Percentiles rank a stretch among this genome's conserved stretches.
These are phyloP conservation scores for Linnemannia schmuckeri DNA, from an alignment of 192 early-diverging fungal species.

Conservation along the genomic window DNA sequence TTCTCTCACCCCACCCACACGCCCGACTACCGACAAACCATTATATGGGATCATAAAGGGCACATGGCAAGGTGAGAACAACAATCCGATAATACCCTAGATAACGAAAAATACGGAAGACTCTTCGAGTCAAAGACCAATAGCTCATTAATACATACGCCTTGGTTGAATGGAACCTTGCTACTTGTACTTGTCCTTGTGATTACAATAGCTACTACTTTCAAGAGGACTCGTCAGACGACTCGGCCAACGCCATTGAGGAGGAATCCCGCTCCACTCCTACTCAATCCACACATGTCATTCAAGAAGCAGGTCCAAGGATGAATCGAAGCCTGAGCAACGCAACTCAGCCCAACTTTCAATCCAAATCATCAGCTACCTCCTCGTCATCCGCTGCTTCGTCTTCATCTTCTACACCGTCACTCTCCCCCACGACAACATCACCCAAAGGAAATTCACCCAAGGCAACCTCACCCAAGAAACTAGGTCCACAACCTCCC, in stretches of 20 bases:
- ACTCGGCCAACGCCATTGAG: constrained; percentile 16
- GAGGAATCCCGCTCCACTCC: neutral
- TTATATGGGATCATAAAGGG: constrained; percentile 7
- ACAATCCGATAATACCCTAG: neutral
- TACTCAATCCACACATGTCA: neutral
- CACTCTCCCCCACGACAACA: neutral
- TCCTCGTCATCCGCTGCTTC: neutral
- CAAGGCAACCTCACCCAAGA: neutral
- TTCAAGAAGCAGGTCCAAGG: neutral
- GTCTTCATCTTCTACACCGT: constrained; percentile 1
- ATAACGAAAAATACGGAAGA: neutral
- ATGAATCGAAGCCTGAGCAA: neutral
- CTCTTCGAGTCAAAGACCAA: neutral
- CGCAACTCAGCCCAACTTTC: neutral
- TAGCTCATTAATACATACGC: neutral
- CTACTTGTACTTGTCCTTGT: neutral
- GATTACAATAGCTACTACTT: constrained; percentile 40
- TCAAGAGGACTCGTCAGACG: constrained; percentile 51
- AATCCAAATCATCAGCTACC: neutral
- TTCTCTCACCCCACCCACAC: neutral
- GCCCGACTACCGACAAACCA: neutral
- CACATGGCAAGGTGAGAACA: constrained; percentile 4
- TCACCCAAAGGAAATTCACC: neutral
- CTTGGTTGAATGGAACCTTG: neutral
- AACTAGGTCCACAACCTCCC: neutral